phyloP scores from a whole-genome alignment of 2,329 filamentous ascomycete species.

The Phyllosticta paracitricarpa region DNA sequence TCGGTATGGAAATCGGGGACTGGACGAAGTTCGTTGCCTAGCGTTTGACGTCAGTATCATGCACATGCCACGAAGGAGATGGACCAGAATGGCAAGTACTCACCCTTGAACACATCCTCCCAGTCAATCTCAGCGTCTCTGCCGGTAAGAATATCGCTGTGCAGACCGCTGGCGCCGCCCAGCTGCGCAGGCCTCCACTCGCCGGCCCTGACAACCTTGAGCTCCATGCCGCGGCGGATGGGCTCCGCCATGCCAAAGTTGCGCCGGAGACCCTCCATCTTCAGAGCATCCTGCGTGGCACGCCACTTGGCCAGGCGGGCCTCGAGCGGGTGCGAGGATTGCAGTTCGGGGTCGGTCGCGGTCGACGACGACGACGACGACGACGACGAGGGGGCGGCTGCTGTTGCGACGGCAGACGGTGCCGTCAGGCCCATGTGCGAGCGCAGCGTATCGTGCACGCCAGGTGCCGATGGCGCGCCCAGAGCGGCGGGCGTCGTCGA shows the following conservation, averaged over 20 bases:
- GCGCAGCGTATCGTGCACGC: constrained; percentile 88
- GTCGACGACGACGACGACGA: constrained; percentile 14
- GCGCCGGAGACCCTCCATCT: constrained; percentile 79
- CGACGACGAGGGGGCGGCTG: constrained; percentile 14
- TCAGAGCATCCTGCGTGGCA: constrained; percentile 73
- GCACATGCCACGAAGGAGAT: background rate
- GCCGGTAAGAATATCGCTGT: constrained; percentile 81
- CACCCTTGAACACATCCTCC: constrained; percentile 86
- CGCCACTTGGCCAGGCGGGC: constrained; percentile 83
- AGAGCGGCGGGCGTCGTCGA: constrained; percentile 41
- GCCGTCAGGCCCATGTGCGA: constrained; percentile 57
- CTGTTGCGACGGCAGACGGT: constrained; percentile 24
- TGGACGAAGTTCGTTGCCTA: constrained; percentile 59
- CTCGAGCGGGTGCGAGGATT: constrained; percentile 80
- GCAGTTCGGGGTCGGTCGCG: constrained; percentile 28
- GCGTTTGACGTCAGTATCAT: background rate
- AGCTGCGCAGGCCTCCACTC: constrained; percentile 70
- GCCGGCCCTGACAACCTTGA: constrained; percentile 72
- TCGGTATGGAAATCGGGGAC: constrained; percentile 74
- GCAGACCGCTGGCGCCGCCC: constrained; percentile 57
- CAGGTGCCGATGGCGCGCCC: constrained; percentile 78
- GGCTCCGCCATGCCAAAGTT: constrained; percentile 91
- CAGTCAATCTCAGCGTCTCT: constrained; percentile 69
- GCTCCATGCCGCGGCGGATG: constrained; percentile 85
- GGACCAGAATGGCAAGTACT: constrained; percentile 13